phyloP scores from a whole-genome alignment of 495 filamentous ascomycete genomes.

The Pyrenula massariospora region DNA sequence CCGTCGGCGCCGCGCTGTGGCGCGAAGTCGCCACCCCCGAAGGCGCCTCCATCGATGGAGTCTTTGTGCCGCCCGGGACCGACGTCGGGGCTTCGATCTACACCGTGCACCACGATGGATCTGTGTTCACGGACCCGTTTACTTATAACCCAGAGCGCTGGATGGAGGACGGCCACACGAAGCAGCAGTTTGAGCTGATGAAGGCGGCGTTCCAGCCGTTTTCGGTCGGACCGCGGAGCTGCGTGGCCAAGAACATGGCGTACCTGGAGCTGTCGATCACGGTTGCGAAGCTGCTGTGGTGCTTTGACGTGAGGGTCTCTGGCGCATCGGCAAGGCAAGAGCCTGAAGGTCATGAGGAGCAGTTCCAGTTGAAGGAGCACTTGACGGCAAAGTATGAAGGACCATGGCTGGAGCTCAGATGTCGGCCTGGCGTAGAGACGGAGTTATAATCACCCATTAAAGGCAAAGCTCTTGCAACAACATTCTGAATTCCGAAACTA shows the following conservation, averaged over 20 bases:
- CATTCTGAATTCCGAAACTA: too few species aligned
- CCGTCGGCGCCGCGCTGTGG: constrained; percentile 29
- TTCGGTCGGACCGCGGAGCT: constrained; percentile 23
- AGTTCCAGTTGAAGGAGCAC: too few species aligned
- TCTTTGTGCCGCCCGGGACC: constrained; percentile 23
- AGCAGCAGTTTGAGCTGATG: constrained; percentile 11
- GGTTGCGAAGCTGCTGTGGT: neutral
- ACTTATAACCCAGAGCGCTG: constrained; percentile 26
- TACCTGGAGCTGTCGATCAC: constrained; percentile 15
- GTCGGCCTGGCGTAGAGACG: too few species aligned
- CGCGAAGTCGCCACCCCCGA: constrained; percentile 34
- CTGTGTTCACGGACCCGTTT: constrained; percentile 28
- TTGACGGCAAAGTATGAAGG: too few species aligned
- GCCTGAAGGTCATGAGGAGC: too few species aligned
- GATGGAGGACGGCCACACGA: constrained; percentile 11
- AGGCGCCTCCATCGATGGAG: constrained; percentile 29
- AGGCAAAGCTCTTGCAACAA: too few species aligned
- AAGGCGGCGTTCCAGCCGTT: constrained; percentile 27
- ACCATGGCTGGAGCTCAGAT: too few species aligned
- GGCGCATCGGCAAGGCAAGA: too few species aligned
- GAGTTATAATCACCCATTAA: too few species aligned
- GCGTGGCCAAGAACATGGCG: constrained; percentile 28
- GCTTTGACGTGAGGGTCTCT: too few species aligned
- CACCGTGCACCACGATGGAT: constrained; percentile 28
- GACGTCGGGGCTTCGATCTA: constrained; percentile 29